Conservation (phyloP, 495 filamentous ascomycete species). For the Annulohypoxylon nitens region DNA sequence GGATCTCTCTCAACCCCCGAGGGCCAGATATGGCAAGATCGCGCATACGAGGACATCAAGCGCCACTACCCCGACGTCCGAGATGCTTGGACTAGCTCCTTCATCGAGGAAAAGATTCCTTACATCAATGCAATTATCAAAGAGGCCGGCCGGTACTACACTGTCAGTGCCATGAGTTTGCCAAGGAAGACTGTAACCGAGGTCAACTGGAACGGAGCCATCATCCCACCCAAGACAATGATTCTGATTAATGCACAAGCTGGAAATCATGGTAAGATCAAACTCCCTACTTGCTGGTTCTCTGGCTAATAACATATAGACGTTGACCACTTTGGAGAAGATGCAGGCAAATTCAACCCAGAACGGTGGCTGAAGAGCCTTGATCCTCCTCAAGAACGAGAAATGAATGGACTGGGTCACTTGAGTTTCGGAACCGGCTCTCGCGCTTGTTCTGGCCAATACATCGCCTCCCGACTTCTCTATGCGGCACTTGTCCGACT, state of each 20-base stretch:
- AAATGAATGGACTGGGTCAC: constrained; percentile 56
- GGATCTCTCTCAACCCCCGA: constrained; percentile 62
- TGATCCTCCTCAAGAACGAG: constrained; percentile 55
- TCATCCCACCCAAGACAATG: constrained; percentile 68
- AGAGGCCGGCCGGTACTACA: constrained; percentile 68
- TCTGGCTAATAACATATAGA: constrained; percentile 49
- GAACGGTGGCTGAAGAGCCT: constrained; percentile 64
- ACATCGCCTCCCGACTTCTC: constrained; percentile 64
- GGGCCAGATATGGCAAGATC: constrained; percentile 64
- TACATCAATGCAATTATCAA: constrained; percentile 66
- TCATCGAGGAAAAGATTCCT: constrained; percentile 62
- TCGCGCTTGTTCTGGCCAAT: constrained; percentile 65
- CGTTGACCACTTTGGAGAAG: constrained; percentile 63
- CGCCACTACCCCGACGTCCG: constrained; percentile 59
- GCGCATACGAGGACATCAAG: constrained; percentile 68
- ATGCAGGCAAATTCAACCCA: constrained; percentile 65
- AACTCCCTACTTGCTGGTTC: neutral
- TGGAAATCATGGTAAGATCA: constrained; percentile 65
- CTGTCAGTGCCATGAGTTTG: constrained; percentile 66
- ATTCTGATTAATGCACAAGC: constrained; percentile 70
- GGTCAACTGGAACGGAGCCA: constrained; percentile 67
- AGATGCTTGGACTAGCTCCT: constrained; percentile 63
- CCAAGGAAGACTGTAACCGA: constrained; percentile 66
- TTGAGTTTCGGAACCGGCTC: constrained; percentile 68
- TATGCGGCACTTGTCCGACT: constrained; percentile 65